Evolutionary conservation across 106 monocot species (phyloP).

Genomic region (Acorus calamus): DNA sequence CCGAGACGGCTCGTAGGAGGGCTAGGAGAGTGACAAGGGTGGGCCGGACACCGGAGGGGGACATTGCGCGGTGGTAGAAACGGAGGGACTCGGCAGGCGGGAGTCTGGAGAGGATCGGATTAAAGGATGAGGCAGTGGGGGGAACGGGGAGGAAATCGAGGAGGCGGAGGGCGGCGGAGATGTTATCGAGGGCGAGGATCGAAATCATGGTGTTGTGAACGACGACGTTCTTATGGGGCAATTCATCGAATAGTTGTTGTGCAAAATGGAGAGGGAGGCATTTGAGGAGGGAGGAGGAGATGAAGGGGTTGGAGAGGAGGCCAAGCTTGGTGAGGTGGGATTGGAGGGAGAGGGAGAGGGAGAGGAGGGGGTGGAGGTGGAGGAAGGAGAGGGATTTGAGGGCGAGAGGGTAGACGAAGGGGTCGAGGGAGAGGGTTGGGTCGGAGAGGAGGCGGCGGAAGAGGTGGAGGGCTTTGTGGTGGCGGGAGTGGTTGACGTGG

Average conservation of each 20-base stretch:
- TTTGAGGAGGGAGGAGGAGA: constrained; percentile 36
- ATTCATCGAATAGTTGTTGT: constrained; percentile 54
- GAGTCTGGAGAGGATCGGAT: constrained; percentile 47
- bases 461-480: constrained; percentile 50
- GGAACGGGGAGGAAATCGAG: constrained; percentile 45
- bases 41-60: constrained; percentile 20
- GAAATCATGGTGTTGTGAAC: constrained; percentile 66
- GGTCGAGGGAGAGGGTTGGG: no score
- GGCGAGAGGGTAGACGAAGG: no score
- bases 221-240: constrained; percentile 14
- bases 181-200: constrained; percentile 19
- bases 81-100: constrained; percentile 12
- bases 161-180: constrained; percentile 24
- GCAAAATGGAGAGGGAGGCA: constrained; percentile 18
- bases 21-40: constrained; percentile 55
- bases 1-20: constrained; percentile 33
- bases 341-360: no score
- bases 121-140: constrained; percentile 48
- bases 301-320: no score
- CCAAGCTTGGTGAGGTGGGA: no score
- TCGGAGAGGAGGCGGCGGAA: constrained; percentile 44
- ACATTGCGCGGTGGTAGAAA: constrained; percentile 37
- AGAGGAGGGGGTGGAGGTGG: no score
- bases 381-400: no score
- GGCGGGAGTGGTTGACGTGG: constrained; percentile 38